Base-by-base conservation (phyloP, 768 basidiomycete species). In the Termitomyces sp. region DNA sequence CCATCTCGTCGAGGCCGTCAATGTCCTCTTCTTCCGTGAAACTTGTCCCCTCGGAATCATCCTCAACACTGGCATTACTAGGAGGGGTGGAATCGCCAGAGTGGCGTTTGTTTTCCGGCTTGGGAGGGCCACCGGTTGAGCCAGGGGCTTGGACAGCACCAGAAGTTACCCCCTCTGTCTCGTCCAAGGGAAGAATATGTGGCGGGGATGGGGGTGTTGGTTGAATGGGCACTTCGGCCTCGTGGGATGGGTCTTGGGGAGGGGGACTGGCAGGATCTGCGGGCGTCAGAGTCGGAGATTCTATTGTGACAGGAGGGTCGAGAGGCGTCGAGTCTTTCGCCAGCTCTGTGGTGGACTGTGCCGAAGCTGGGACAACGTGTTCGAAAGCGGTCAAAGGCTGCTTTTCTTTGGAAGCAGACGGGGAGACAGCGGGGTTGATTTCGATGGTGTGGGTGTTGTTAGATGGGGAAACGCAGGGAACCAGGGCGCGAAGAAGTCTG, bases 111-210 rank as follows among this genome's bases (percentile, higher is more conserved):
- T 70, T 70, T 33, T 72, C 59, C 16, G 39, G 13, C n/a, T 45
- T 65, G 18, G 61, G 65, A 10, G 70, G 64, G 31, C 73, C 74
- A 26, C 82, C 89, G 49, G 82, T 88, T 26, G 92, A 91, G 33
- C 94, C 94, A 15, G 95, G 94, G 2, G 93, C 82, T 66, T 94
- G 91, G 24, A 96, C 94, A 45, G 92, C 91, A 33, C 92, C 89
- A n/a, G 92, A 93, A 10, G 90, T 91, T 62, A 97, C 77, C 15
- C 90, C 93, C 60, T 87, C 92, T 7, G 93, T 92, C 73, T 94
- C 93, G 9, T 85, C 82, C 26, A 77, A 74, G 7, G 91, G 80
- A 56, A 73, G 58, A 68, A 65, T 62, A 73, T 73, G 72, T 64
- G 58, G 70, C 22, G 64, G 69, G 34, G 62, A 47, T 12, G 60